Conservation (phyloP, 2,329 filamentous ascomycete genomes). For the Tolypocladium tropicale region DNA sequence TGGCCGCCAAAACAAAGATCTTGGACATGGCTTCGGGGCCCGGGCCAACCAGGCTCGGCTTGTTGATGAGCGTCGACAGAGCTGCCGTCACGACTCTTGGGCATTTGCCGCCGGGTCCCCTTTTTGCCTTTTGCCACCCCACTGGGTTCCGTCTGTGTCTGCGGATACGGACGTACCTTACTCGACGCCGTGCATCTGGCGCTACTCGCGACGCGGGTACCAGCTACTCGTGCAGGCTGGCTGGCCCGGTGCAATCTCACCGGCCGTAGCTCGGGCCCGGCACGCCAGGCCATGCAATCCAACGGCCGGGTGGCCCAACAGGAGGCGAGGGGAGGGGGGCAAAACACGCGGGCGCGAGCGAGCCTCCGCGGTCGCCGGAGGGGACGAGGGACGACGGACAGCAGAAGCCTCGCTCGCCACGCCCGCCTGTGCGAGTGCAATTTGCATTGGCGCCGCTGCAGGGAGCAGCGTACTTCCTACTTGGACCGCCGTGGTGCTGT, state of each 20-base stretch:
- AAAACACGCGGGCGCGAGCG: not conserved
- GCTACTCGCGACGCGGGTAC: not conserved
- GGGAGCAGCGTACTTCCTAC: not conserved
- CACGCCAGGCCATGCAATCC: not conserved
- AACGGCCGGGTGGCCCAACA: not conserved
- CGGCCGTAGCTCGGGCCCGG: not conserved
- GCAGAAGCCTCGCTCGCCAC: not conserved
- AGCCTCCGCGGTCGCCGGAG: not conserved
- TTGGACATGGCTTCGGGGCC: constrained; percentile 15
- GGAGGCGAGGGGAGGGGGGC: not conserved
- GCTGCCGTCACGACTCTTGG: not conserved
- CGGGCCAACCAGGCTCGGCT: constrained; percentile 11
- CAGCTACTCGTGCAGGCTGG: not conserved
- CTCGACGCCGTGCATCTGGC: not conserved
- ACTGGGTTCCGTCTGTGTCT: not conserved
- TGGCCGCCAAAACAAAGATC: constrained; percentile 21
- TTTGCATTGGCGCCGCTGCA: not conserved
- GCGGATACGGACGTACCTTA: not conserved
- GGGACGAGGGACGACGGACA: not conserved
- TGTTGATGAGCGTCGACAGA: not conserved
- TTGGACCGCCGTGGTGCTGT: too few species aligned
- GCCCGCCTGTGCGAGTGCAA: not conserved
- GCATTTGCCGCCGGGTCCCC: not conserved
- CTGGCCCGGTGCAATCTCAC: not conserved
- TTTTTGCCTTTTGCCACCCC: constrained; percentile 6